These are phyloP conservation scores for Blastocystis sp. DNA, from an alignment of 352 stramenopile species.

Conservation along the genomic window DNA sequence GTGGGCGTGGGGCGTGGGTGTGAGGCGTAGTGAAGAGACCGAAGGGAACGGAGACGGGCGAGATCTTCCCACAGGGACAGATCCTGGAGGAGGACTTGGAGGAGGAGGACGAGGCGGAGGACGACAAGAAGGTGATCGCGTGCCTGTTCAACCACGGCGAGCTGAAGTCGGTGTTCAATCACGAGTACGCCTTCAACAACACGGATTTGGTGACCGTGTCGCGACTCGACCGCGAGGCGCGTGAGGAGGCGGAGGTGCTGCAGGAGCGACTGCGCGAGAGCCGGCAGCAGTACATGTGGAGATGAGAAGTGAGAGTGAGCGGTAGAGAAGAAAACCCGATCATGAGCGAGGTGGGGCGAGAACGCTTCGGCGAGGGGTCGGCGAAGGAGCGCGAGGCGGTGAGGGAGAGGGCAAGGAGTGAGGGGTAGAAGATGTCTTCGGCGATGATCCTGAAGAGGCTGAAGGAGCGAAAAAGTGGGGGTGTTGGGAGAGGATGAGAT, in stretches of 20 bases:
- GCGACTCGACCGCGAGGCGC: conserved; percentile 39
- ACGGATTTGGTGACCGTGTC: conserved; percentile 57
- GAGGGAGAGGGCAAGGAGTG: not conserved
- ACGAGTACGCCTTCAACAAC: conserved; percentile 75
- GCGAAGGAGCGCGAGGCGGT: conserved; percentile 3
- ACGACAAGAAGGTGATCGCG: conserved; percentile 82
- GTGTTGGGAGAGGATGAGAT: conserved; percentile 16
- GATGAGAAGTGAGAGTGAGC: not conserved
- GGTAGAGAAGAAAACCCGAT: conserved; percentile 60
- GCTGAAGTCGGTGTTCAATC: conserved; percentile 90
- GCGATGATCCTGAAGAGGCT: conserved; percentile 26
- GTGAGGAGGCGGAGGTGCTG: conserved; percentile 34
- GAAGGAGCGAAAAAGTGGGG: conserved; percentile 7
- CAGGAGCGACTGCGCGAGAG: conserved; percentile 35
- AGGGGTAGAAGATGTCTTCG: conserved; percentile 28
- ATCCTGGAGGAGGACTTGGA: conserved; percentile 73
- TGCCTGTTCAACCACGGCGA: conserved; percentile 83
- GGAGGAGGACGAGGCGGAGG: conserved; percentile 73
- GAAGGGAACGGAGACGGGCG: conserved; percentile 83
- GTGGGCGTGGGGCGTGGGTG: no score
- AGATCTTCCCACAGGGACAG: conserved; percentile 77
- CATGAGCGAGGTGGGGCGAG: not conserved
- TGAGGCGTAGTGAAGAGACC: conserved; percentile 72
- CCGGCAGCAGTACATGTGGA: conserved; percentile 7
- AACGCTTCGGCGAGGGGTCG: not conserved